Evolutionary conservation across 2,329 filamentous ascomycete species (phyloP).

Genomic region (Phyllosticta capitalensis): DNA sequence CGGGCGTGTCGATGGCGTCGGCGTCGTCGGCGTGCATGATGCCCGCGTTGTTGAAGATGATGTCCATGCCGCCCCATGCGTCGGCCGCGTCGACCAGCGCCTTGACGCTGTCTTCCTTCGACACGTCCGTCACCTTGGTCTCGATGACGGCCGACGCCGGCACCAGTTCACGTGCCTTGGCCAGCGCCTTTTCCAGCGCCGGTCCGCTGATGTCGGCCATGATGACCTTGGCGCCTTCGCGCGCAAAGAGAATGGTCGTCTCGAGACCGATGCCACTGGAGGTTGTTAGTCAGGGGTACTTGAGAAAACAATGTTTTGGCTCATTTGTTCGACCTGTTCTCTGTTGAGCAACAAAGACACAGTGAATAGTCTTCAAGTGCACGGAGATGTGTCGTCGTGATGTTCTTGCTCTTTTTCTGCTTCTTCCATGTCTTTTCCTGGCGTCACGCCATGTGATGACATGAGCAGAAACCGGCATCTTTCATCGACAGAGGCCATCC

Average conservation of each 20-base stretch:
- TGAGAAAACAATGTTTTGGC: background rate
- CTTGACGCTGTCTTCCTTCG: conserved; percentile 71
- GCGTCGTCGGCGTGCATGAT: conserved; percentile 77
- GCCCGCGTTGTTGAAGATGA: conserved; percentile 96
- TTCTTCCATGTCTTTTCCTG: background rate
- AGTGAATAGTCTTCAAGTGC: background rate
- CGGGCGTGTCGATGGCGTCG: conserved; percentile 67
- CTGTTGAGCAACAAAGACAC: background rate
- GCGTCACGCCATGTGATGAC: background rate
- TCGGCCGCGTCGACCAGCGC: conserved; percentile 67
- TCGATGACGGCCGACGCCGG: conserved; percentile 53
- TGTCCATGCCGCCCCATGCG: conserved; percentile 75
- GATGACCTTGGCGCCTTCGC: conserved; percentile 76
- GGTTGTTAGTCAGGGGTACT: background rate
- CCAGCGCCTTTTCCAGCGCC: conserved; percentile 65
- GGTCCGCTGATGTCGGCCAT: conserved; percentile 76
- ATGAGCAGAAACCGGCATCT: background rate
- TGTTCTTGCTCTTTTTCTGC: background rate
- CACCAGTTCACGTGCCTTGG: conserved; percentile 65
- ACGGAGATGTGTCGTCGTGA: background rate
- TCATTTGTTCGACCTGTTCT: background rate
- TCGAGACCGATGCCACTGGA: conserved; percentile 83
- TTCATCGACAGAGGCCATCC: background rate
- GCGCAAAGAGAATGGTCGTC: conserved; percentile 79
- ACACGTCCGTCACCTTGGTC: conserved; percentile 64